Evolutionary conservation across 192 early-diverging fungal genomes (phyloP), one percentile per base, ranked within the genome.

Genomic region (Entophlyctis luteolus): DNA sequence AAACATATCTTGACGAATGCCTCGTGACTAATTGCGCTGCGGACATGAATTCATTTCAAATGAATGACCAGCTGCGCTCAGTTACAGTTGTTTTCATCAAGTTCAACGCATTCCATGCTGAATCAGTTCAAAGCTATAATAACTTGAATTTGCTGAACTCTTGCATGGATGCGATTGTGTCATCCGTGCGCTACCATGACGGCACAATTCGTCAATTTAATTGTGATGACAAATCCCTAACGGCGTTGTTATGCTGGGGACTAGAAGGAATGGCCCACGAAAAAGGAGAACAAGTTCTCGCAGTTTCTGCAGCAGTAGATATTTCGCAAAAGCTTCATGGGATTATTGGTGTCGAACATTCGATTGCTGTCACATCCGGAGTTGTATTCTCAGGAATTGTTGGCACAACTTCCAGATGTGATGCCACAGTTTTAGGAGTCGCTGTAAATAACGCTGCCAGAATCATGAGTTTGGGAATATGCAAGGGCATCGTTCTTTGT

Each of bases 221-320:
- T 48, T 71, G 59, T 32, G 70, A 71, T 35, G 70, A 71, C 29
- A 71, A 71, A 38, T 4, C 50, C 0, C 34, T 71, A 29, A 71
- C 59, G 10, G 70, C 70, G 10, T 47, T 71, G 53, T 22, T 65
- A 1, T 34, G 62, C 4, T 71, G 59, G 60, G 70, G 70, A 1
- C 23, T 71, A 4, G 36, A 62, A 20, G 70, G 70, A 3, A 29
- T 33, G 1, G 38, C 70, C 1, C 70, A 71, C 35, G 70, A 71
- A 48, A 62, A 54, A 47, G 59, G 68, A 29, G 68, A 70, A 28
- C 31, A 22, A 34, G 16, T 10, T n/a, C n/a, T 34, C 0, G 57
- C 68, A 2, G 27, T 70, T 12, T 23, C 18, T 12, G 68, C 68
- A 31, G 68, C 63, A 35, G 42, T 27, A 10, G 49, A 66, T 10